These are phyloP conservation scores for Malbranchea zuffiana DNA, from an alignment of 2,329 filamentous ascomycete species.

Conservation along the genomic window DNA sequence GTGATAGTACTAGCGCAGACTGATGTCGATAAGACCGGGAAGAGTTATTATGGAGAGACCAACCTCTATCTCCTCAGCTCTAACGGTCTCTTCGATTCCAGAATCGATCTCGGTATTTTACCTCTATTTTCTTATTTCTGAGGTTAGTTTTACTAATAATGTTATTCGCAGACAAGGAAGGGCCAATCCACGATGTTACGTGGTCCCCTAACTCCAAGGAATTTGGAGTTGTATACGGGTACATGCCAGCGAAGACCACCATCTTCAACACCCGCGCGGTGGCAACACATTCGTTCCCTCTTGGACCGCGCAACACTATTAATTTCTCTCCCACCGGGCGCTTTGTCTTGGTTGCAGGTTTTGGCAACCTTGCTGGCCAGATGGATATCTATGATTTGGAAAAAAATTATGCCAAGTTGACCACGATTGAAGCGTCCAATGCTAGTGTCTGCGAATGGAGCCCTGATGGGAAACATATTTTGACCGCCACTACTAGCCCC, in stretches of 20 bases:
- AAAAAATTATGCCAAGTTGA: conserved; percentile 85
- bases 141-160: neutral
- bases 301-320: conserved; percentile 87
- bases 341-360: conserved; percentile 87
- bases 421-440: conserved; percentile 89
- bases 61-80: conserved; percentile 91
- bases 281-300: conserved; percentile 70
- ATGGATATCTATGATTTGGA: conserved; percentile 96
- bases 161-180: conserved; percentile 67
- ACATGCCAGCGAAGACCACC: conserved; percentile 97
- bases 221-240: conserved; percentile 95
- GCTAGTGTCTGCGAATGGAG: conserved; percentile 96
- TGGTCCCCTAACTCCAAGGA: conserved; percentile 98
- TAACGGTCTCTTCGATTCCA: conserved; percentile 82
- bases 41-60: conserved; percentile 98
- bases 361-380: conserved; percentile 92
- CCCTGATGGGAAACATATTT: conserved; percentile 85
- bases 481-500: conserved; percentile 96
- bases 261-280: conserved; percentile 89
- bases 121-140: neutral
- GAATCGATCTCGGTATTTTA: conserved; percentile 57
- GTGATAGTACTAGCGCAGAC: conserved; percentile 93
- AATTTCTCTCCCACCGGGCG: conserved; percentile 86
- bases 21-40: conserved; percentile 94
- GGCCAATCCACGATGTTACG: conserved; percentile 93